Base-by-base conservation (phyloP, 2,329 filamentous ascomycete genomes). In the Botryotinia calthae region DNA sequence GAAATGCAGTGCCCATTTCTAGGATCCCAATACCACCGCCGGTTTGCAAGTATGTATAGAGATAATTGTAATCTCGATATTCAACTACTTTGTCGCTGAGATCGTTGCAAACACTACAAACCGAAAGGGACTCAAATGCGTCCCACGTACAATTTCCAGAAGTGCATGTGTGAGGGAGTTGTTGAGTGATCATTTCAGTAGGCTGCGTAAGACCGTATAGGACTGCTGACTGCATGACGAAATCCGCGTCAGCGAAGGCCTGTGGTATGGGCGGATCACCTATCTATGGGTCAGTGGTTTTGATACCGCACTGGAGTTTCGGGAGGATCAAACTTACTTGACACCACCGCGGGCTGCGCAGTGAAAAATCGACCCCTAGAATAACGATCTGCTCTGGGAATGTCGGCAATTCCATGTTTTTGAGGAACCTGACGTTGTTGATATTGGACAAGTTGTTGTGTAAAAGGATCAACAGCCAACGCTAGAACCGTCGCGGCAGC, bases 71-170 rank as follows among this genome's bases (percentile, higher is more conserved):
- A n/a, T 66, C 64, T 54, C 31, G 48, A n/a, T 66, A 66, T n/a
- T 66, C 34, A 8, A 66, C 46, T 28, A 66, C 31, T 28, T 54
- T 54, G 16, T 66, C 64, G 46, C 64, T 66, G 14, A 66, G 46
- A 46, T 66, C 34, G 16, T 66, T 66, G 64, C 64, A 66, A 34
- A 66, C 25, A 66, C 22, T 54, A 31, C 64, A 66, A 54, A 66
- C 64, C 14, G 64, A 66, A 28, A 66, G 64, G 16, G 64, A 66
- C 51, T 66, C 64, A 54, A 66, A 66, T 20, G 8, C 7, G 20
- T 66, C 46, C 64, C 64, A 66, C 16, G 46, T 66, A 28, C 64
- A 66, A 54, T 66, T 66, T 54, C 64, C 64, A 54, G 64, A 54
- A 20, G 46, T 40, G 34, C 46, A 66, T 25, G 46, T 54, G 34